These are phyloP conservation scores for Bifiguratus adelaidae DNA, from an alignment of 192 early-diverging fungal genomes.

Conservation along the genomic window DNA sequence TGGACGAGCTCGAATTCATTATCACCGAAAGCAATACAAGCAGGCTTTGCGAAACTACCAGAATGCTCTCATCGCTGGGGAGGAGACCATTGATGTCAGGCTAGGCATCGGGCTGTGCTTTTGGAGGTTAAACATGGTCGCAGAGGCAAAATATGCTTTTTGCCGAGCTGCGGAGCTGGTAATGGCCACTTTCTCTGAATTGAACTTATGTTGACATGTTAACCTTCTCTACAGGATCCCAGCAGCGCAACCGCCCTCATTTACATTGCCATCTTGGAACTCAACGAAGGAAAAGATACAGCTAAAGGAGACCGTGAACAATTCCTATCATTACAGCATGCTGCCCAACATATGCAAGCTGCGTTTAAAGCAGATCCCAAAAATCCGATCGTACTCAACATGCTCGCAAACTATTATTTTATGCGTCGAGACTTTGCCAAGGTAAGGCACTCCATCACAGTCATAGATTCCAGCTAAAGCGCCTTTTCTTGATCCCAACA, in stretches of 20 bases:
- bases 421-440: slow-evolving; percentile 28
- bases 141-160: slow-evolving; percentile 62
- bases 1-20: slow-evolving; percentile 54
- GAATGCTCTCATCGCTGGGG: slow-evolving; percentile 53
- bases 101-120: slow-evolving; percentile 85
- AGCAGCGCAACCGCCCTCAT: slow-evolving; percentile 56
- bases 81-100: slow-evolving; percentile 52
- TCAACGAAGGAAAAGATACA: slow-evolving; percentile 57
- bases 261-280: slow-evolving; percentile 66
- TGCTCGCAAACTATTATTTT: slow-evolving; percentile 45
- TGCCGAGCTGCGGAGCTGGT: slow-evolving; percentile 55
- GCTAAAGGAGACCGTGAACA: slow-evolving; percentile 26
- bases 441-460: background rate
- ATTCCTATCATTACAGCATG: slow-evolving; percentile 24
- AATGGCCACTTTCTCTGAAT: slow-evolving; percentile 5
- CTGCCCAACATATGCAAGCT: slow-evolving; percentile 32
- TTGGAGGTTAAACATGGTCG: slow-evolving; percentile 53
- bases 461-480: background rate
- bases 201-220: background rate
- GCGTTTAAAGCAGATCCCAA: slow-evolving; percentile 37
- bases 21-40: slow-evolving; percentile 46
- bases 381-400: slow-evolving; percentile 38
- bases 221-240: too few relatives aligned
- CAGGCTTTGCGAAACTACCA: slow-evolving; percentile 70
- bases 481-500: background rate